Evolutionary conservation across 768 basidiomycete species (phyloP).

Genomic region (Xerocomellus chrysenteron): DNA sequence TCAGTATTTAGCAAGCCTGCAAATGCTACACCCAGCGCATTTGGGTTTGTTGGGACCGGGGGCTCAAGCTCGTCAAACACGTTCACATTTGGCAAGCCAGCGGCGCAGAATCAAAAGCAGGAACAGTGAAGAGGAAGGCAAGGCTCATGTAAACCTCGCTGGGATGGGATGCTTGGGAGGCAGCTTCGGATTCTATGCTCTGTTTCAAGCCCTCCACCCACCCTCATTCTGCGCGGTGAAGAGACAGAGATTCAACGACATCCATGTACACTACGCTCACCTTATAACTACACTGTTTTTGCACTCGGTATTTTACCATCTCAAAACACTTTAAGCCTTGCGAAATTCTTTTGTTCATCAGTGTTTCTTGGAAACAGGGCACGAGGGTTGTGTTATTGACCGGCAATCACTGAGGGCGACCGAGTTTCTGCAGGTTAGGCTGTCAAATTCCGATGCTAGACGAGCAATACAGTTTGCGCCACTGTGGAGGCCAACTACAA

Average conservation of each 20-base stretch:
- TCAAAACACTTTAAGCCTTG: not conserved
- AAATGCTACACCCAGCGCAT: constrained; percentile 26
- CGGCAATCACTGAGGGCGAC: too few species aligned
- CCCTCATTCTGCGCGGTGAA: not conserved
- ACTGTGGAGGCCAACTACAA: too few species aligned
- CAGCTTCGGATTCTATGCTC: not conserved
- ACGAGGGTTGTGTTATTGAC: too few species aligned
- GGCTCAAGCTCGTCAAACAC: constrained; percentile 11
- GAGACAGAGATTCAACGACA: not conserved
- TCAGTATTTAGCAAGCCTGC: constrained; percentile 16
- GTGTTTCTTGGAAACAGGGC: not conserved
- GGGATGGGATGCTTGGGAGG: not conserved
- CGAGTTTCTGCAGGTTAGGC: too few species aligned
- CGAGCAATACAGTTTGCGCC: too few species aligned
- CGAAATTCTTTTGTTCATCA: not conserved
- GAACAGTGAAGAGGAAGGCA: constrained; percentile 25
- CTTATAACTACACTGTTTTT: constrained; percentile 2
- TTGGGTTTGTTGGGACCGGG: constrained; percentile 33
- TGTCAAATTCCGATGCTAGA: too few species aligned
- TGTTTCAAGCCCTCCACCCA: not conserved
- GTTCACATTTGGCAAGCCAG: constrained; percentile 28
- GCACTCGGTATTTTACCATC: not conserved
- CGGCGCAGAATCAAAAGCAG: constrained; percentile 33
- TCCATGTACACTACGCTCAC: constrained; percentile 19
- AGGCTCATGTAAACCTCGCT: not conserved